Base-by-base conservation (phyloP, 352 stramenopile species). In the Phytophthora aleatoria region DNA sequence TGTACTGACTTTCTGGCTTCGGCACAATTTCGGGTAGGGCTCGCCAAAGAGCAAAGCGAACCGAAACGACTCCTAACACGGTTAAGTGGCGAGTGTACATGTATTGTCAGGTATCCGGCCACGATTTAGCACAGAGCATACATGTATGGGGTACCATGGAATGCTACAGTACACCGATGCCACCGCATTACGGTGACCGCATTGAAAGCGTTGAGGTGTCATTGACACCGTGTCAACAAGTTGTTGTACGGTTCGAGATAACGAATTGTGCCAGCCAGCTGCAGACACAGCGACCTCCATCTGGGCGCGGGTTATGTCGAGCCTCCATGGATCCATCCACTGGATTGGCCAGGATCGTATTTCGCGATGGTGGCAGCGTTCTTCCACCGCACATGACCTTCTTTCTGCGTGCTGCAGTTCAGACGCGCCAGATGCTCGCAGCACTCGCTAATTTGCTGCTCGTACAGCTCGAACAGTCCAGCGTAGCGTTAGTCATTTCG, bases 391-490 rank as follows among this genome's bases (percentile, higher is more conserved):
- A 12, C 56, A 41, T 62, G 52, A 42, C 39, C 51, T 57, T 57
- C 43, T 60, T 55, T 58, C 11, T 61, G 54, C 13, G 47, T 51
- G 44, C 27, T 50, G 44, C 41, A 49, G 42, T 48, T n/a, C 41
- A 47, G 27, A 50, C 31, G 42, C 35, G 52, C 43, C 52, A 56
- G 38, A 54, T 57, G 50, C 36, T 59, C 28, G 11, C 11, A 56
- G 49, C 57, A 72, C 53, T 67, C 45, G 42, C 38, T 9, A 72
- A 54, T 66, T 72, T 69, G 48, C 67, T 68, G 61, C 50, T 57
- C 49, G 36, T 51, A 36, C 26, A 8, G 36, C 27, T 58, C 45
- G 35, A 20, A 63, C 26, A 5, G 9, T 43, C 10, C 9, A 15
- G 28, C 45, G 42, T 64, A 51, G 50, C 27, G 51, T 59, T 39